Evolutionary conservation across 2,329 filamentous ascomycete genomes (phyloP).

Genomic region (Diaporthe ampelina): DNA sequence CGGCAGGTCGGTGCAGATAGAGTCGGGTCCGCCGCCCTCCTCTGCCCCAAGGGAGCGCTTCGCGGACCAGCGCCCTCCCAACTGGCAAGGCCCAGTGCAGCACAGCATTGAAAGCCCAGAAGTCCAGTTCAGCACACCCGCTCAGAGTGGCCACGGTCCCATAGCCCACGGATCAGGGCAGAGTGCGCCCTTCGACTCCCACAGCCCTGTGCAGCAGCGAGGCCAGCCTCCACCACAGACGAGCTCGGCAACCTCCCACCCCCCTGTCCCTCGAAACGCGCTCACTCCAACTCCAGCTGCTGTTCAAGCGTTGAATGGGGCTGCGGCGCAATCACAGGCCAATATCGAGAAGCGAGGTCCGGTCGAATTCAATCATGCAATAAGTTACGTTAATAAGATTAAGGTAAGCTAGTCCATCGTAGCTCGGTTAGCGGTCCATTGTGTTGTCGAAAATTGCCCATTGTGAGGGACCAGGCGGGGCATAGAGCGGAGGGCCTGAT

Average conservation of each 20-base stretch:
- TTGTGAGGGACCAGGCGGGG: background rate
- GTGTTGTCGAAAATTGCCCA: background rate
- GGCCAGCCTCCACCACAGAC: slow-evolving; percentile 51
- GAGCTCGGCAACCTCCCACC: slow-evolving; percentile 55
- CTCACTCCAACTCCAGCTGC: slow-evolving; percentile 72
- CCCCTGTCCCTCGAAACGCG: slow-evolving; percentile 65
- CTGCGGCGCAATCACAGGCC: slow-evolving; percentile 65
- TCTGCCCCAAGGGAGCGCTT: slow-evolving; percentile 57
- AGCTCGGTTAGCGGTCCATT: background rate
- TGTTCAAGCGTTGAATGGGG: slow-evolving; percentile 73
- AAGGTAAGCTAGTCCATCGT: slow-evolving; percentile 75
- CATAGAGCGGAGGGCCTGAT: background rate
- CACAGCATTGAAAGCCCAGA: slow-evolving; percentile 75
- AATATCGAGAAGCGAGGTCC: slow-evolving; percentile 88
- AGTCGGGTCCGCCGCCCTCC: slow-evolving; percentile 54
- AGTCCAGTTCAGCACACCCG: slow-evolving; percentile 71
- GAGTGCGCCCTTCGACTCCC: slow-evolving; percentile 50
- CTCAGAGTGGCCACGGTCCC: slow-evolving; percentile 62
- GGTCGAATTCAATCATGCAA: slow-evolving; percentile 99
- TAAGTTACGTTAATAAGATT: slow-evolving; percentile 99
- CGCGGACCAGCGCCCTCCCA: slow-evolving; percentile 59
- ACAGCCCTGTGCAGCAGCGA: slow-evolving; percentile 48
- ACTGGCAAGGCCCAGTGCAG: slow-evolving; percentile 69
- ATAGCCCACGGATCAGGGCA: slow-evolving; percentile 58
- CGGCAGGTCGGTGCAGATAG: slow-evolving; percentile 62